A percentile compares a stretch with the other conserved stretches of the same genome.
These are phyloP conservation scores for Globisporangium nunn DNA, from an alignment of 352 stramenopile species.

Conservation along the genomic window DNA sequence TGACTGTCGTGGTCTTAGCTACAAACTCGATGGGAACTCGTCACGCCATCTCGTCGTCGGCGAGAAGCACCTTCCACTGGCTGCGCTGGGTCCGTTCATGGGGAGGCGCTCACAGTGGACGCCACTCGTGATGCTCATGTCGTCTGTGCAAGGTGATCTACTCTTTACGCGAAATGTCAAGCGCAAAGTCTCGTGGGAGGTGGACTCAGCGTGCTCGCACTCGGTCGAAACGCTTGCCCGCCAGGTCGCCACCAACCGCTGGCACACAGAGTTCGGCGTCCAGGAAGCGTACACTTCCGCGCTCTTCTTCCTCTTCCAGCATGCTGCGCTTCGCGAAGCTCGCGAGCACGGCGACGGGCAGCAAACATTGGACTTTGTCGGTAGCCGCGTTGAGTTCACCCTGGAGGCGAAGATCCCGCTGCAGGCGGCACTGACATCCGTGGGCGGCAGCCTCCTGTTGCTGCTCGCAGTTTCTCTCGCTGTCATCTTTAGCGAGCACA, in stretches of 20 bases:
- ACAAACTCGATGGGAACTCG: constrained; percentile 16
- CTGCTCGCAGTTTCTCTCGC: constrained; percentile 12
- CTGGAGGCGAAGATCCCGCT: constrained; percentile 31
- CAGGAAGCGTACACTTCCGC: constrained; percentile 42
- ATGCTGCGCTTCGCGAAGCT: constrained; percentile 28
- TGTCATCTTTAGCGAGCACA: constrained; percentile 12
- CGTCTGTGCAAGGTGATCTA: constrained; percentile 26
- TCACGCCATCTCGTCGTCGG: constrained; percentile 31
- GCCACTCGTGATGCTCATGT: constrained; percentile 27
- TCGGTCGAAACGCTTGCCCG: constrained; percentile 28
- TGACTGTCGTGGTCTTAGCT: constrained; percentile 31
- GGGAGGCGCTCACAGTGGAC: constrained; percentile 33
- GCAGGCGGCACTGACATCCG: constrained; percentile 23
- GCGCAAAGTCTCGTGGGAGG: constrained; percentile 15
- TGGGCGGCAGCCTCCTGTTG: constrained; percentile 16
- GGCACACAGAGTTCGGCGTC: constrained; percentile 33
- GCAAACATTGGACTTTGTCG: constrained; percentile 27
- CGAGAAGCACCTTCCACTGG: constrained; percentile 23
- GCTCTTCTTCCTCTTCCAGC: constrained; percentile 54
- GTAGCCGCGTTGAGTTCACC: constrained; percentile 21
- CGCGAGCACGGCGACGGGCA: constrained; percentile 12
- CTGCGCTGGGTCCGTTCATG: constrained; percentile 25
- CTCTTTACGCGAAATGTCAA: constrained; percentile 24
- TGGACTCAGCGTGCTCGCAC: constrained; percentile 31
- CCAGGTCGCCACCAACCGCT: constrained; percentile 33